These are phyloP conservation scores for Pythium angustatum DNA, from an alignment of 352 stramenopile species.

Conservation along the genomic window DNA sequence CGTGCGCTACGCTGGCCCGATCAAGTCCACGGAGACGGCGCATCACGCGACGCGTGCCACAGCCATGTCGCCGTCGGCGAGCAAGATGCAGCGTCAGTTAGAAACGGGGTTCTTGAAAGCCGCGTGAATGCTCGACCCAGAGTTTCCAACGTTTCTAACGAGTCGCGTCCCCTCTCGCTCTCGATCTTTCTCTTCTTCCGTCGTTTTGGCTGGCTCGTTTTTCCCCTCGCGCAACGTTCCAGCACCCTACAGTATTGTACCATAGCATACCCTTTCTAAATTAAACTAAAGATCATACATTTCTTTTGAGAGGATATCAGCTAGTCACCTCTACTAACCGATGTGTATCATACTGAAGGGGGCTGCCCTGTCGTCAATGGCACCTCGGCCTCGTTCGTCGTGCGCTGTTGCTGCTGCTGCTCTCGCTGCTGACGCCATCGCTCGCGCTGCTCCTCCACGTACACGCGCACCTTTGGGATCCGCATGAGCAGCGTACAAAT, in stretches of 20 bases:
- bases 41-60: background rate
- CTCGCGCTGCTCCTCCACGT: no score
- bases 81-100: constrained; percentile 13
- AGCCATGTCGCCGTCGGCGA: background rate
- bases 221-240: background rate
- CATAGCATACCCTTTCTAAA: constrained; percentile 1
- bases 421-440: no score
- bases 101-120: constrained; percentile 28
- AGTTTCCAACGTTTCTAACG: constrained; percentile 1
- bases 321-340: no score
- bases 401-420: no score
- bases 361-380: no score
- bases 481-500: no score
- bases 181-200: background rate
- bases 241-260: constrained; percentile 1
- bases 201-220: constrained; percentile 1
- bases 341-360: no score
- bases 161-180: background rate
- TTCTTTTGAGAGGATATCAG: background rate
- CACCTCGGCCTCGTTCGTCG: no score
- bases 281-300: background rate
- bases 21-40: constrained; percentile 2
- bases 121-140: constrained; percentile 10
- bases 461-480: background rate
- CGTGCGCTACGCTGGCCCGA: constrained; percentile 1